Conservation (phyloP, 352 stramenopile species). For the Phytopythium vexans region DNA sequence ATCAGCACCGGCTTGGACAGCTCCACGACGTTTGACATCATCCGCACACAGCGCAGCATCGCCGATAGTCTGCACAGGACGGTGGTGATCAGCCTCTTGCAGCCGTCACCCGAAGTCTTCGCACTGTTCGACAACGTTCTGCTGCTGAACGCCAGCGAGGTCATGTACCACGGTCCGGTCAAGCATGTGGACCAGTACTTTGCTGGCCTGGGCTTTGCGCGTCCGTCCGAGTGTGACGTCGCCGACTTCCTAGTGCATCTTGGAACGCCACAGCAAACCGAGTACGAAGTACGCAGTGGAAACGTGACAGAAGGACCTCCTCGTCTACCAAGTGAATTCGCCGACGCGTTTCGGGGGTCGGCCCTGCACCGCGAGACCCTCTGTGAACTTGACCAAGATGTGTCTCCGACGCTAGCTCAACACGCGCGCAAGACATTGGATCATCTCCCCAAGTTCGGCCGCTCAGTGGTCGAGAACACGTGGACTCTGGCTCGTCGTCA, state of each 20-base stretch:
- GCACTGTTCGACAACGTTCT: slow-evolving; percentile 89
- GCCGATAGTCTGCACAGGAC: slow-evolving; percentile 45
- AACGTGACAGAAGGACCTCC: no score
- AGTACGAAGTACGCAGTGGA: slow-evolving; percentile 8
- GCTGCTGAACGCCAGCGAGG: slow-evolving; percentile 70
- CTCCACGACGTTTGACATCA: no score
- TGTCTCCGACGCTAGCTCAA: no score
- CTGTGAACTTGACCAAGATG: no score
- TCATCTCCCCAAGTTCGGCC: slow-evolving; percentile 24
- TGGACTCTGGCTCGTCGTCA: slow-evolving; percentile 22
- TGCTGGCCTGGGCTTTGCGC: slow-evolving; percentile 19
- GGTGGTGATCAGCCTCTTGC: slow-evolving; percentile 71
- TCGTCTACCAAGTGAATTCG: no score
- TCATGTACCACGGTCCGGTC: slow-evolving; percentile 62
- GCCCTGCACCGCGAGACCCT: no score
- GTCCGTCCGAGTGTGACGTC: slow-evolving; percentile 15
- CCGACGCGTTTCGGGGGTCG: no score
- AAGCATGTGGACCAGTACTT: slow-evolving; percentile 20
- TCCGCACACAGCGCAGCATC: slow-evolving; percentile 34
- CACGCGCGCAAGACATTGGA: slow-evolving; percentile 76
- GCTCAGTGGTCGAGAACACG: slow-evolving; percentile 24
- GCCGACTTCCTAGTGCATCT: slow-evolving; percentile 40
- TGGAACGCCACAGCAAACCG: slow-evolving; percentile 15
- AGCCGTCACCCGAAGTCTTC: slow-evolving; percentile 55
- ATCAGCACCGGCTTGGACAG: slow-evolving; percentile 36